Percentiles rank a stretch among this genome's conserved stretches.
Evolutionary conservation across 306 rosid species (phyloP).

Genomic region (Comarum palustre): DNA sequence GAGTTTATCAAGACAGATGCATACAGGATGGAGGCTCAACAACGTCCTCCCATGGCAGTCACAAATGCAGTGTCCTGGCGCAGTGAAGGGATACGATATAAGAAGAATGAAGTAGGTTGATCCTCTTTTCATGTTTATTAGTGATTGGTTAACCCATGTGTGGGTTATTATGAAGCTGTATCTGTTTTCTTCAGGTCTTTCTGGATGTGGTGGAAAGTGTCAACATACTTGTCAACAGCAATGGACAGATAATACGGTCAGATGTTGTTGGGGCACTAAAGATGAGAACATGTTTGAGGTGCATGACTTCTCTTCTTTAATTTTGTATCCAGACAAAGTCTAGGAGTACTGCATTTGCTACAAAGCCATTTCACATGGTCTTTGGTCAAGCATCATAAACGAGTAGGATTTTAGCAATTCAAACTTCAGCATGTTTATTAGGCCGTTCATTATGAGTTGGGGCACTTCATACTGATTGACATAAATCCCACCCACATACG

Average conservation of each 20-base stretch:
- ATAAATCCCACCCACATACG: background rate
- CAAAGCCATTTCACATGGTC: background rate
- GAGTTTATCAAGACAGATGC: conserved; percentile 89
- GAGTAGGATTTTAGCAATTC: background rate
- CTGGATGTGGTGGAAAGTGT: conserved; percentile 94
- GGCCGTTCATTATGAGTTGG: background rate
- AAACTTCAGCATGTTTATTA: background rate
- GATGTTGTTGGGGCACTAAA: conserved; percentile 85
- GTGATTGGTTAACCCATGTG: background rate
- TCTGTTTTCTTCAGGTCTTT: conserved; percentile 53
- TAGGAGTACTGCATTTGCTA: conserved; percentile 2
- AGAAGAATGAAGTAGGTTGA: conserved; percentile 74
- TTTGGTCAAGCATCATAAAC: background rate
- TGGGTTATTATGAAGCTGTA: background rate
- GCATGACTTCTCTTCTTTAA: conserved; percentile 11
- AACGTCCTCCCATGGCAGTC: conserved; percentile 93
- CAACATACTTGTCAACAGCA: conserved; percentile 83
- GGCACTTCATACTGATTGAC: background rate
- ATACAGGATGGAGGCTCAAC: conserved; percentile 77
- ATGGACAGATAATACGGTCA: conserved; percentile 81
- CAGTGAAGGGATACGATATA: conserved; percentile 76
- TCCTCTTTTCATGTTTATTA: background rate
- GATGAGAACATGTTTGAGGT: conserved; percentile 88
- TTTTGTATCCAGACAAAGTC: background rate
- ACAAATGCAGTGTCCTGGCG: conserved; percentile 94